These are phyloP conservation scores for Stagonosporopsis tanaceti DNA, from an alignment of 2,329 filamentous ascomycete species.

Conservation along the genomic window DNA sequence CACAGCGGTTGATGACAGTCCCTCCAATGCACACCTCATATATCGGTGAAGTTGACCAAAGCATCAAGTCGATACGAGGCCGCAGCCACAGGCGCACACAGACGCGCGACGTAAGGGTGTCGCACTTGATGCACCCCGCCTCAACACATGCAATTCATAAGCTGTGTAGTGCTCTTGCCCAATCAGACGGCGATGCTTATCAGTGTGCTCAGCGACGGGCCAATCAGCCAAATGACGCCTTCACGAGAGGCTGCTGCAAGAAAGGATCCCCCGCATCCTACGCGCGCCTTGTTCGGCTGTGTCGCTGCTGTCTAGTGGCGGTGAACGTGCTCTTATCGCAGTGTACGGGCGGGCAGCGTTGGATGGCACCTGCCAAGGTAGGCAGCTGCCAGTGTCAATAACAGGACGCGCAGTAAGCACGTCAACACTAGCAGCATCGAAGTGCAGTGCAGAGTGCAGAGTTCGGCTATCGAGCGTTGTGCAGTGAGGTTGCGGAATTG, in stretches of 20 bases:
- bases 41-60: conserved; percentile 8
- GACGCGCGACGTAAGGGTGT: conserved; percentile 14
- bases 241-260: conserved; percentile 7
- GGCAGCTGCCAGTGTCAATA: conserved; percentile 9
- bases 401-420: conserved; percentile 9
- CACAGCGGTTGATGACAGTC: not conserved
- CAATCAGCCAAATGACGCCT: conserved; percentile 14
- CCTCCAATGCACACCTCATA: not conserved
- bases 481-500: not conserved
- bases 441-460: not conserved
- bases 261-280: conserved; percentile 16
- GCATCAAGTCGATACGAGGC: conserved; percentile 8
- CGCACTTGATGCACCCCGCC: conserved; percentile 19
- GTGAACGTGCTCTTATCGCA: conserved; percentile 22
- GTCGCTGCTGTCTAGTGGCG: conserved; percentile 16
- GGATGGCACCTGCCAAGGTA: conserved; percentile 17
- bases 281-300: conserved; percentile 11
- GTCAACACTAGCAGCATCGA: not conserved
- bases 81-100: conserved; percentile 13
- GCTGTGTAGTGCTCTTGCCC: conserved; percentile 4
- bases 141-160: conserved; percentile 19
- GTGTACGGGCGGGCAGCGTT: conserved; percentile 7
- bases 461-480: not conserved
- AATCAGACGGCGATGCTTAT: conserved; percentile 15
- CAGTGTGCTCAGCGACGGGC: conserved; percentile 11